These are phyloP conservation scores for Tillandsia leiboldiana DNA, from an alignment of 176 grass and related monocot genomes.

Conservation along the genomic window DNA sequence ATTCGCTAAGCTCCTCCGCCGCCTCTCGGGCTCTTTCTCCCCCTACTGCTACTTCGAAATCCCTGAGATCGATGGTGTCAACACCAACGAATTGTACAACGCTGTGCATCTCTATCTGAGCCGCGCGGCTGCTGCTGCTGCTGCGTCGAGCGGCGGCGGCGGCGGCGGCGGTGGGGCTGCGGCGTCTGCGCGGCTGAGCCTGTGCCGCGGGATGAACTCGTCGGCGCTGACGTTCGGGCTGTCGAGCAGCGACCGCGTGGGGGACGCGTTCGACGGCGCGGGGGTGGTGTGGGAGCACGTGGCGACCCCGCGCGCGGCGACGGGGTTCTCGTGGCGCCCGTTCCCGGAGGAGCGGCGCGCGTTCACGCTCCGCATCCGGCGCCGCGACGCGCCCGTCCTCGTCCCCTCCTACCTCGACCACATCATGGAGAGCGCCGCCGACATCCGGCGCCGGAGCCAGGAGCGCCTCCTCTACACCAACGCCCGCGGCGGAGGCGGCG, in stretches of 20 bases:
- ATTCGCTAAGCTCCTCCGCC: constrained; percentile 32
- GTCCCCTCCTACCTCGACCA: constrained; percentile 72
- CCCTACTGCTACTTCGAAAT: constrained; percentile 92
- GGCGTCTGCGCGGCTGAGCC: constrained; percentile 39
- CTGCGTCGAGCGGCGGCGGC: not conserved
- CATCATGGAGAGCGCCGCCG: constrained; percentile 49
- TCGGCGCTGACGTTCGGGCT: constrained; percentile 80
- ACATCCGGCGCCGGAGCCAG: constrained; percentile 61
- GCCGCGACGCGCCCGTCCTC: constrained; percentile 33
- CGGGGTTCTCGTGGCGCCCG: constrained; percentile 56
- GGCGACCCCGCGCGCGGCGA: constrained; percentile 61
- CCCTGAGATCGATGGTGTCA: constrained; percentile 79
- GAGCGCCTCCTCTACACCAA: constrained; percentile 82
- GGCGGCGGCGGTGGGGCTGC: constrained; percentile 12
- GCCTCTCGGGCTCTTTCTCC: constrained; percentile 37
- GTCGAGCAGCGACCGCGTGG: constrained; percentile 67
- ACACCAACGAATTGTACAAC: constrained; percentile 87
- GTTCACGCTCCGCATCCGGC: constrained; percentile 77
- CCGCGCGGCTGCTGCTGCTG: constrained; percentile 26
- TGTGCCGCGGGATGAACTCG: constrained; percentile 65
- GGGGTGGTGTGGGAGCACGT: constrained; percentile 83
- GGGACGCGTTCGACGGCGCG: constrained; percentile 47
- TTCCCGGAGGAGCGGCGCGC: constrained; percentile 90
- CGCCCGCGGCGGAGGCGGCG: constrained; percentile 40
- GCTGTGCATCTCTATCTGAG: constrained; percentile 91